A percentile compares a stretch with the other conserved stretches of the same genome.
These are phyloP conservation scores for Quercus lobata DNA, from an alignment of 331 rosid genomes.

Conservation along the genomic window DNA sequence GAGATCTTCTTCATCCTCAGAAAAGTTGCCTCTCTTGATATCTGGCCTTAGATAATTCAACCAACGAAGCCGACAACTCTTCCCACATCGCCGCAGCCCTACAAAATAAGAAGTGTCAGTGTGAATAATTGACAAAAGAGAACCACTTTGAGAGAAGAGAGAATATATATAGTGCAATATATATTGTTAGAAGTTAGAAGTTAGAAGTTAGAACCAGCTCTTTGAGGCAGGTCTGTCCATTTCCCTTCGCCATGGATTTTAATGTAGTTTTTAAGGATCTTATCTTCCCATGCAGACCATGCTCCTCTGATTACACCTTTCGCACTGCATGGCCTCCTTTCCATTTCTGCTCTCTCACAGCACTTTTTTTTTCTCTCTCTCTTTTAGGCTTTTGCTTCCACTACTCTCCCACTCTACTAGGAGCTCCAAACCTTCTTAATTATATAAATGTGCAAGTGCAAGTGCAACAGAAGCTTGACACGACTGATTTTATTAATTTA, in stretches of 20 bases:
- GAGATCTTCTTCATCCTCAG: constrained; percentile 20
- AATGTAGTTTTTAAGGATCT: constrained; percentile 15
- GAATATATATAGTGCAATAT: neutral
- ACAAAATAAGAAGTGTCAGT: neutral
- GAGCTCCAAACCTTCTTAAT: too few species aligned
- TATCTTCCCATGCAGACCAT: constrained; percentile 31
- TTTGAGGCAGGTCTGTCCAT: constrained; percentile 28
- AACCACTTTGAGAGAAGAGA: neutral
- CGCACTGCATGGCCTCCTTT: constrained; percentile 22
- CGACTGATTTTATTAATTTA: too few species aligned
- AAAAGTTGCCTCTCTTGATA: constrained; percentile 22
- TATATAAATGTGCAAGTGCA: too few species aligned
- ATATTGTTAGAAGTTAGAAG: neutral
- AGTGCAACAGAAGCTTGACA: too few species aligned
- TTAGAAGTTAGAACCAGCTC: constrained; percentile 20
- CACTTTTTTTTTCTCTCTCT: neutral
- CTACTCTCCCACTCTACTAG: too few species aligned
- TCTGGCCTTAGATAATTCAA: constrained; percentile 22
- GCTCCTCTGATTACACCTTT: constrained; percentile 25
- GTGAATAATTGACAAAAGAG: neutral
- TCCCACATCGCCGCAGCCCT: constrained; percentile 25
- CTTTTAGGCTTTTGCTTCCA: neutral
- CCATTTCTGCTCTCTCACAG: constrained; percentile 1
- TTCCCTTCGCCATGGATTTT: constrained; percentile 25
- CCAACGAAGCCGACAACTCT: constrained; percentile 31